phyloP scores from a whole-genome alignment of 352 stramenopile genomes.

The Pythium vanterpoolii region DNA sequence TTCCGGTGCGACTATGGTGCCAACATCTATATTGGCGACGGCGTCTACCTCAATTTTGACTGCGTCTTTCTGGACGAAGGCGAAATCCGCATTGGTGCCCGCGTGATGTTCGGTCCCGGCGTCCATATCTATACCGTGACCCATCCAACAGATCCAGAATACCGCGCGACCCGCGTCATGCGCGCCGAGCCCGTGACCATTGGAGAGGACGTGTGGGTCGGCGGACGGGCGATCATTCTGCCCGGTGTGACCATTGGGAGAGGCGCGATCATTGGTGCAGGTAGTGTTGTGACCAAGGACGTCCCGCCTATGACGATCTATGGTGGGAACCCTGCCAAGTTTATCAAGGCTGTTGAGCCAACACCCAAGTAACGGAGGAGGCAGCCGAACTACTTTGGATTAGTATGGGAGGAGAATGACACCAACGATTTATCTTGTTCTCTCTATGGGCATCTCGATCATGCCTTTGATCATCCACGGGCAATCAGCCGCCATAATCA shows the following conservation, averaged over 20 bases:
- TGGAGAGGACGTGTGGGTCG: conserved; percentile 84
- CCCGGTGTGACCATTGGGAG: conserved; percentile 66
- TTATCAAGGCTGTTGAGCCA: conserved; percentile 58
- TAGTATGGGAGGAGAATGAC: too few relatives aligned
- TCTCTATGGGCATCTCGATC: too few relatives aligned
- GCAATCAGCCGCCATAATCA: background rate
- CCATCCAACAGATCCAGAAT: conserved; percentile 62
- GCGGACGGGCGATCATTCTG: conserved; percentile 61
- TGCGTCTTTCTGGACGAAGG: conserved; percentile 84
- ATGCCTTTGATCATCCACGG: too few relatives aligned
- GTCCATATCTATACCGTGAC: conserved; percentile 79
- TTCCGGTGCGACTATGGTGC: conserved; percentile 89
- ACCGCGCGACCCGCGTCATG: conserved; percentile 41
- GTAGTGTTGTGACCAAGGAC: conserved; percentile 78
- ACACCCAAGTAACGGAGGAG: background rate
- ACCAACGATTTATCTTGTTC: too few relatives aligned
- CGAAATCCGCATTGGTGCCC: conserved; percentile 69
- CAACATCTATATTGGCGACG: conserved; percentile 71
- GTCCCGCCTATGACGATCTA: conserved; percentile 57
- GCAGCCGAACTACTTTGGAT: too few relatives aligned
- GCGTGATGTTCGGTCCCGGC: conserved; percentile 65
- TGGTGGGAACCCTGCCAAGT: conserved; percentile 69
- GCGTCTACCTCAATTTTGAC: conserved; percentile 89
- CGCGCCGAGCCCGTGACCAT: conserved; percentile 68
- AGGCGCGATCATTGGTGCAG: conserved; percentile 65